phyloP scores from a whole-genome alignment of 345 rosid genomes.

The Jatropha curcas region DNA sequence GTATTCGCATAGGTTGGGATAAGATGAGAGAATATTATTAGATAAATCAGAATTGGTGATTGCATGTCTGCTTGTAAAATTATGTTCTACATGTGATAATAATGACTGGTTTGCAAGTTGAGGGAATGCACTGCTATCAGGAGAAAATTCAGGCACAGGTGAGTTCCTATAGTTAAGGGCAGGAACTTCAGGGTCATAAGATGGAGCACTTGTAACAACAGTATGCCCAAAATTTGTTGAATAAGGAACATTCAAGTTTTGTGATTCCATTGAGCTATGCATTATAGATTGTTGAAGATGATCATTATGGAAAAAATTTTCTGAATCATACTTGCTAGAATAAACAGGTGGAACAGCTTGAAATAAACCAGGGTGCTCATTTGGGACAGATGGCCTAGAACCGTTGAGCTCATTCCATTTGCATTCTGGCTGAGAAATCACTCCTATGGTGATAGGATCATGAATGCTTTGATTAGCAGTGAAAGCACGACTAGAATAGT shows the following conservation, averaged over 20 bases:
- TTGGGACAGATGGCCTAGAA: conserved; percentile 15
- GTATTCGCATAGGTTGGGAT: conserved; percentile 17
- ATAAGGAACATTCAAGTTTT: conserved; percentile 13
- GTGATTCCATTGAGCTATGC: conserved; percentile 22
- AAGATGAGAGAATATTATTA: conserved; percentile 23
- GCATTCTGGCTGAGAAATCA: conserved; percentile 25
- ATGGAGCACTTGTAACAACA: conserved; percentile 21
- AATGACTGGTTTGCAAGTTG: conserved; percentile 3
- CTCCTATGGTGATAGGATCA: conserved; percentile 25
- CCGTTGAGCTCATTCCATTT: conserved; percentile 28
- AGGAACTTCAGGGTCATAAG: conserved; percentile 30
- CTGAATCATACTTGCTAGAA: conserved; percentile 19
- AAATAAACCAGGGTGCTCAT: conserved; percentile 11
- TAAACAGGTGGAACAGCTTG: conserved; percentile 17
- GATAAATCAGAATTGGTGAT: conserved; percentile 20
- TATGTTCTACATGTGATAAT: conserved; percentile 24
- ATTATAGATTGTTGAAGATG: conserved; percentile 22
- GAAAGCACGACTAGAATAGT: neutral
- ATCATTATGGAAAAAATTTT: conserved; percentile 26
- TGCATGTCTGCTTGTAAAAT: conserved; percentile 17
- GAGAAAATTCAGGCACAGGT: conserved; percentile 17
- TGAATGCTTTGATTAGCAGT: conserved; percentile 16
- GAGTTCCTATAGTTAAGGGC: conserved; percentile 12
- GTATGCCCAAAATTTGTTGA: conserved; percentile 26
- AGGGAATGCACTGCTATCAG: conserved; percentile 24